These are phyloP conservation scores for Botrytis sinoallii DNA, from an alignment of 2,329 filamentous ascomycete species.

Conservation along the genomic window DNA sequence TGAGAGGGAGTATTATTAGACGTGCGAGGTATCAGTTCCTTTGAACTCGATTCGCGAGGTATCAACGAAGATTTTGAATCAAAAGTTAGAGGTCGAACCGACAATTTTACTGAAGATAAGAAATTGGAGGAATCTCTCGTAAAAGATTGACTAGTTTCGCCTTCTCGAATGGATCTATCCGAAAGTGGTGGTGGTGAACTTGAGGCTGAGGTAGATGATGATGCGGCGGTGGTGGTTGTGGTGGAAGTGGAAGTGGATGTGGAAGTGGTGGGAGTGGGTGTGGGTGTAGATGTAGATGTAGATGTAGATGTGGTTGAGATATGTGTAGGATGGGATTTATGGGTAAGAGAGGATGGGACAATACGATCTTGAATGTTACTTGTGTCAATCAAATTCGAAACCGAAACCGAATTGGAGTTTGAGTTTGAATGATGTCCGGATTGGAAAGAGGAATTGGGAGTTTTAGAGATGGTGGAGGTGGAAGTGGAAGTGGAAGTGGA, in stretches of 20 bases:
- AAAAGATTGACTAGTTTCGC: neutral
- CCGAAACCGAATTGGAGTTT: neutral
- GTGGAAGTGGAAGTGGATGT: neutral
- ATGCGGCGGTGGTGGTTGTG: neutral
- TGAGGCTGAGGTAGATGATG: slow-evolving; percentile 2
- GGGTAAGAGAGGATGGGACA: neutral
- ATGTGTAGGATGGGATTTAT: neutral
- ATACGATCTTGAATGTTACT: neutral
- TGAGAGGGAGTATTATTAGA: slow-evolving; percentile 9
- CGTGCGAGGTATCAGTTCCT: slow-evolving; percentile 17
- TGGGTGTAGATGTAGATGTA: neutral
- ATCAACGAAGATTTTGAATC: slow-evolving; percentile 15
- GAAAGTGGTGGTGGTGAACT: slow-evolving; percentile 4
- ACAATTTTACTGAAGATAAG: neutral
- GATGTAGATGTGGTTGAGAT: neutral
- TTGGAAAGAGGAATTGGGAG: slow-evolving; percentile 8
- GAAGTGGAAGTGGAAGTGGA: neutral
- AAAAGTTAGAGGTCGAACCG: neutral
- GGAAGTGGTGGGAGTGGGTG: neutral
- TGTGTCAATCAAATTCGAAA: neutral
- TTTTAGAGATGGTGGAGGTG: slow-evolving; percentile 2
- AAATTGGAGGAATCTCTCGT: neutral
- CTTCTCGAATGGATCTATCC: neutral
- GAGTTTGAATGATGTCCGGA: neutral
- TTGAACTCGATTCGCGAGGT: slow-evolving; percentile 1